These are phyloP conservation scores for Salicornia ramosissima DNA, from an alignment of 148 eudicot species.

Conservation along the genomic window DNA sequence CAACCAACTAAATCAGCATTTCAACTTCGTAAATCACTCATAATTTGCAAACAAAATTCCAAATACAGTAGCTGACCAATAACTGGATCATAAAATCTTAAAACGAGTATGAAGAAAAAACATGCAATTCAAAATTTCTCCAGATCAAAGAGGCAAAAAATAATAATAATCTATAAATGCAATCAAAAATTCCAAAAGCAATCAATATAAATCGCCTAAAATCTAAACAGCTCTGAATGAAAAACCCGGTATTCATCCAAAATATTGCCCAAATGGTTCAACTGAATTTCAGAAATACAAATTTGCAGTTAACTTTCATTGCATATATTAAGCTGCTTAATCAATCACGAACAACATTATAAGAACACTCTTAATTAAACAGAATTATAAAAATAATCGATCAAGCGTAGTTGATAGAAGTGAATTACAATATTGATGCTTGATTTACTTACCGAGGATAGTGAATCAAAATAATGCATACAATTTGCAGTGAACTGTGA, in stretches of 20 bases:
- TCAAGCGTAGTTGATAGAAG: background rate
- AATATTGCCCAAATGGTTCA: background rate
- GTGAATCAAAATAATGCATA: background rate
- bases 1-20: background rate
- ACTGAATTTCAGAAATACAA: too few relatives aligned
- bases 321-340: too few relatives aligned
- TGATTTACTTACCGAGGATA: background rate
- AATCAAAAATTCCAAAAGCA: too few relatives aligned
- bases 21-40: slow-evolving; percentile 1
- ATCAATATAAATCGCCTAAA: too few relatives aligned
- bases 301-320: too few relatives aligned
- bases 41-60: background rate
- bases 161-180: too few relatives aligned
- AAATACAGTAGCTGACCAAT: too few relatives aligned
- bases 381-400: background rate
- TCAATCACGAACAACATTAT: too few relatives aligned
- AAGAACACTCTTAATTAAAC: too few relatives aligned
- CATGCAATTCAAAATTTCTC: background rate
- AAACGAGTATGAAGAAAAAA: background rate
- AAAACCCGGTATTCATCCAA: too few relatives aligned
- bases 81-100: slow-evolving; percentile 2
- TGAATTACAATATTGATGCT: background rate
- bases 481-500: too few relatives aligned
- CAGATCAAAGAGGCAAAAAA: slow-evolving; percentile 9
- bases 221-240: too few relatives aligned